Base-by-base conservation (phyloP, 2,329 filamentous ascomycete species). In the Penicillium sp. region DNA sequence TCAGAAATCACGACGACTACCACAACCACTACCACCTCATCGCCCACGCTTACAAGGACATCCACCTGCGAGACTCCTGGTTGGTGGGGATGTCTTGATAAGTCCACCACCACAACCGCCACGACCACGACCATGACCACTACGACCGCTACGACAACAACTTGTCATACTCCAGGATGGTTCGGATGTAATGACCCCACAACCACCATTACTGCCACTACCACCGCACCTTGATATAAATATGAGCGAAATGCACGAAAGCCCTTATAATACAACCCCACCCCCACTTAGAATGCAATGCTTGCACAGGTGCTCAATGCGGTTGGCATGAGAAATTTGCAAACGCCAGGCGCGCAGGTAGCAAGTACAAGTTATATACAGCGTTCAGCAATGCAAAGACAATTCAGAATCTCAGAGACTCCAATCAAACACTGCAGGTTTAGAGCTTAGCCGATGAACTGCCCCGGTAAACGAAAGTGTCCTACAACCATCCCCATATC, bases 61-160 rank as follows among this genome's bases (percentile, higher is more conserved):
- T 86, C 87, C 51, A 96, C 91, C 0, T 96, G 92, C 75, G 83
- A 94, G 72, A 96, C 92, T 1, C 92, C 92, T 24, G 91, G 92
- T 5, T 96, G 92, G 92, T 96, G 88, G 88, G 91, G 90, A 14
- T 79, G 76, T 51, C 74, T 82, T 3, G 81, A 84, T 56, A 75
- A 78, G 36, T 77, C 72, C 1, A 77, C 76, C 0, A 77, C 66
- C 2, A 69, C 70, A 4, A 26, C 37, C 24, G 19, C 37, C 37
- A 65, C 67, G 3, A 67, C 67, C 5, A 65, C 65, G 3, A 68
- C 68, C 5, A 43, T 23, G 8, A 65, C 62, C 3, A 62, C 46
- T 23, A 58, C 51, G 2, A 54, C 59, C n/a, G 52, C 67, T 13
- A 67, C 67, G 14, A 68, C 70, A 19, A 65, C 71, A 2, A 74